phyloP scores from a whole-genome alignment of 2,329 filamentous ascomycete genomes.

The Verticillium zaregamsianum region DNA sequence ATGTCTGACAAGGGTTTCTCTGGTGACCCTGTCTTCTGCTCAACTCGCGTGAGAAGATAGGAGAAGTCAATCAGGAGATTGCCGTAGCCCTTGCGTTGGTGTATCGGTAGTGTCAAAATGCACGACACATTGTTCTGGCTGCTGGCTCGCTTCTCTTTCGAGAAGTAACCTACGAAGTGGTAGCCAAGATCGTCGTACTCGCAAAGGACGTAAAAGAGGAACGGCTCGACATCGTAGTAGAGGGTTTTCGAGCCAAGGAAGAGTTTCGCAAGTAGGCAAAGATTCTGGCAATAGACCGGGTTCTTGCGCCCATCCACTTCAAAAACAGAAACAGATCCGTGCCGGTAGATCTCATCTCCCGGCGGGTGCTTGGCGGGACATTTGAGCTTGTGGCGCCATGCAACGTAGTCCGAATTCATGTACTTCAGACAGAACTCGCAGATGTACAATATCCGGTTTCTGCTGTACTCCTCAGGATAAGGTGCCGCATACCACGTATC shows the following conservation, averaged over 20 bases:
- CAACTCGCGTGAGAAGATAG: constrained; percentile 88
- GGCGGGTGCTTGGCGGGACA: constrained; percentile 95
- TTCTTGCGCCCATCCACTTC: constrained; percentile 97
- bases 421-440: constrained; percentile 99
- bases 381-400: constrained; percentile 96
- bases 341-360: constrained; percentile 94
- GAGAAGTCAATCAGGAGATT: constrained; percentile 98
- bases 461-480: constrained; percentile 96
- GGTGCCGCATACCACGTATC: constrained; percentile 99
- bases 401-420: constrained; percentile 98
- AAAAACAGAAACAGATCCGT: constrained; percentile 88
- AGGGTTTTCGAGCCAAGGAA: constrained; percentile 98
- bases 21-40: constrained; percentile 89
- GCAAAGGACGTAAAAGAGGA: constrained; percentile 95
- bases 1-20: constrained; percentile 98
- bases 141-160: constrained; percentile 93
- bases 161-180: constrained; percentile 99
- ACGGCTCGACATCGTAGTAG: constrained; percentile 97
- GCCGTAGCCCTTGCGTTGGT: constrained; percentile 95
- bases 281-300: constrained; percentile 96
- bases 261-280: constrained; percentile 91
- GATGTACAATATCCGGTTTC: constrained; percentile 95
- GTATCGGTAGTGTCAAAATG: constrained; percentile 91
- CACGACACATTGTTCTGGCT: constrained; percentile 97
- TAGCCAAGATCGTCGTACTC: constrained; percentile 89